Evolutionary conservation across 2,329 filamentous ascomycete species (phyloP).

Genomic region (Rhynchosporium secalis): DNA sequence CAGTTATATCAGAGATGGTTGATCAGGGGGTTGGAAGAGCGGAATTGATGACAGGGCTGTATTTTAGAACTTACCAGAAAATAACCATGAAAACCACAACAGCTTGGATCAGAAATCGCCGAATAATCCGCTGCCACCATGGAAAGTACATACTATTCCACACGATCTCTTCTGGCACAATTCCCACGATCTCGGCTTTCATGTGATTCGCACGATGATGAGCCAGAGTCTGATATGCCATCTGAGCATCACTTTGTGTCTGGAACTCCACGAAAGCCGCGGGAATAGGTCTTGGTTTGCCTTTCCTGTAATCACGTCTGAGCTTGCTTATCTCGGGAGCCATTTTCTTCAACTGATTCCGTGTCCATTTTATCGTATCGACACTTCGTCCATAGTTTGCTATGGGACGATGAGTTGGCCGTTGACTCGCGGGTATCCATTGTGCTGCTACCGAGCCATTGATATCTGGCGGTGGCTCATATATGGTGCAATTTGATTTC

Average conservation of each 20-base stretch:
- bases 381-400: slow-evolving; percentile 42
- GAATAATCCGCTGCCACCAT: slow-evolving; percentile 61
- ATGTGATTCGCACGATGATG: slow-evolving; percentile 65
- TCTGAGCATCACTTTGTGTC: slow-evolving; percentile 60
- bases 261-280: slow-evolving; percentile 68
- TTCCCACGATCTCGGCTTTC: slow-evolving; percentile 62
- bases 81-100: slow-evolving; percentile 59
- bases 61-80: slow-evolving; percentile 53
- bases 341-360: slow-evolving; percentile 39
- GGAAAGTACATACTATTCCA: slow-evolving; percentile 66
- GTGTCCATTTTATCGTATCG: slow-evolving; percentile 43
- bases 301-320: slow-evolving; percentile 42
- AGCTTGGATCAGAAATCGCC: slow-evolving; percentile 50
- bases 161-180: slow-evolving; percentile 61
- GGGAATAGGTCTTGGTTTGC: slow-evolving; percentile 54
- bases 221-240: slow-evolving; percentile 63
- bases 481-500: slow-evolving; percentile 24
- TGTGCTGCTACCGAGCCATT: slow-evolving; percentile 42
- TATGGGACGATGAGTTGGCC: slow-evolving; percentile 41
- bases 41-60: not conserved
- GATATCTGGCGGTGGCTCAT: slow-evolving; percentile 35
- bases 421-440: slow-evolving; percentile 39
- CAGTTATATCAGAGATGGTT: too few relatives aligned
- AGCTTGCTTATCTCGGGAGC: slow-evolving; percentile 38
- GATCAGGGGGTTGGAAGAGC: not conserved